Conservation (phyloP, 2,329 filamentous ascomycete genomes). For the Escovopsis sp. region DNA sequence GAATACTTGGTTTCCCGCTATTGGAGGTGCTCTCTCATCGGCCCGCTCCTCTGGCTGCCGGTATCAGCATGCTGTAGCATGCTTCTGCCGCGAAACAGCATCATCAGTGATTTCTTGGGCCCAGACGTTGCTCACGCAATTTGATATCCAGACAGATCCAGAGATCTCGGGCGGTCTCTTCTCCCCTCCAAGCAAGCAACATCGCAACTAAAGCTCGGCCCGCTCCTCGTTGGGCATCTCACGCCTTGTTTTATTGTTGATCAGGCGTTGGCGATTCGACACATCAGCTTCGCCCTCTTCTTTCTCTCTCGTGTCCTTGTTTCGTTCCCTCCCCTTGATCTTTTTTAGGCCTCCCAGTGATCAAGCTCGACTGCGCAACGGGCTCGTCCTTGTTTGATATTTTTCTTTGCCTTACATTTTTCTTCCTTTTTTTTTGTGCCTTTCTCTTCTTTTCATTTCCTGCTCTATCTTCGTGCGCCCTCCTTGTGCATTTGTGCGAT, state of each 20-base stretch:
- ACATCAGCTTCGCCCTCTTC: not conserved
- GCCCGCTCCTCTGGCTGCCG: constrained; percentile 5
- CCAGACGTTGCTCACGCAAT: not conserved
- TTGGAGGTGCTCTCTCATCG: constrained; percentile 4
- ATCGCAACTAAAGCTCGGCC: not conserved
- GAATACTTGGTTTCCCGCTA: not conserved
- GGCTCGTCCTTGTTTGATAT: too few relatives aligned
- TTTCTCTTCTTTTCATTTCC: not conserved
- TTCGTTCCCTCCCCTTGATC: not conserved
- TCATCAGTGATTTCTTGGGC: constrained; percentile 1
- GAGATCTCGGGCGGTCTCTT: not conserved
- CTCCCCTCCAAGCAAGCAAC: not conserved
- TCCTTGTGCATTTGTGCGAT: constrained; percentile 2
- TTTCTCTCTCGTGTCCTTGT: not conserved
- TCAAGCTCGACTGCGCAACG: too few relatives aligned
- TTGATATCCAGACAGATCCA: too few relatives aligned
- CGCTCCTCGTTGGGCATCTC: constrained; percentile 2
- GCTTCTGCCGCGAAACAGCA: not conserved
- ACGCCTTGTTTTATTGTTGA: too few relatives aligned
- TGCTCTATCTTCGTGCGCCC: not conserved
- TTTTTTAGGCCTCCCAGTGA: not conserved
- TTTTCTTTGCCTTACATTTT: not conserved
- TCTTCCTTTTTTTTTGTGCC: too few relatives aligned
- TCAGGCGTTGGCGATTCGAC: too few relatives aligned
- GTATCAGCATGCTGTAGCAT: constrained; percentile 3